Percentiles rank a stretch among this genome's conserved stretches.
Conservation (phyloP, 495 filamentous ascomycete genomes). For the Hypoxylon subgilvum region DNA sequence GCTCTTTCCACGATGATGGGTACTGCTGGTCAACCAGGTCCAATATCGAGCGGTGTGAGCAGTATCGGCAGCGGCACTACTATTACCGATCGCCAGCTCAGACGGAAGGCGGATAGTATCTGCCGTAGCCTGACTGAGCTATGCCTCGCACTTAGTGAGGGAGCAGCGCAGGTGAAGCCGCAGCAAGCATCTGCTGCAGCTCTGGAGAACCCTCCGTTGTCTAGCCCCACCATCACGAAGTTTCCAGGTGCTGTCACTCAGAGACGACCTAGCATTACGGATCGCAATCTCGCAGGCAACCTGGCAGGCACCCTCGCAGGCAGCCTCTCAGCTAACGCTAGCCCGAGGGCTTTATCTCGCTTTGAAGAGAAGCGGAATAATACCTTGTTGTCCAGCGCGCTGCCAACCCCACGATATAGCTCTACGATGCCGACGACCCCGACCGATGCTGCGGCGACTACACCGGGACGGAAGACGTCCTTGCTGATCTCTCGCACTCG, state of each 20-base stretch:
- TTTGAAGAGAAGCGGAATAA: constrained; percentile 75
- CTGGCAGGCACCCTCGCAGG: constrained; percentile 34
- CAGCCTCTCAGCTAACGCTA: constrained; percentile 49
- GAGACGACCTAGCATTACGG: constrained; percentile 46
- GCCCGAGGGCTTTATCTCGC: constrained; percentile 69
- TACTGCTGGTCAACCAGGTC: constrained; percentile 62
- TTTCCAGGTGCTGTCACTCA: constrained; percentile 40
- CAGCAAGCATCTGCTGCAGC: constrained; percentile 40
- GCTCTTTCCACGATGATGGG: constrained; percentile 76
- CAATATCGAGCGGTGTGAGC: constrained; percentile 65
- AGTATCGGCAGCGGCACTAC: constrained; percentile 65
- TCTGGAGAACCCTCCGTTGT: constrained; percentile 37
- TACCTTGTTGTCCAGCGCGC: constrained; percentile 56
- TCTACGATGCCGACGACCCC: constrained; percentile 38
- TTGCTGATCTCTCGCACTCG: constrained; percentile 51
- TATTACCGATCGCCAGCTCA: constrained; percentile 79
- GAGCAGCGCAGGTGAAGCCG: constrained; percentile 42
- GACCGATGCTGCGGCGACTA: constrained; percentile 20
- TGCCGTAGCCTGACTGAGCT: constrained; percentile 93
- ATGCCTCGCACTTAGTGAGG: constrained; percentile 81
- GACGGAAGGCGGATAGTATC: constrained; percentile 88
- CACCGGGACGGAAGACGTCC: constrained; percentile 52
- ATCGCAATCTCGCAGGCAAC: constrained; percentile 37
- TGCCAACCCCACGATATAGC: constrained; percentile 48
- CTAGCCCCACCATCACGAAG: constrained; percentile 47